Evolutionary conservation across 2,329 filamentous ascomycete genomes (phyloP), one percentile per base, ranked within the genome.

Genomic region (Ciborinia camelliae): DNA sequence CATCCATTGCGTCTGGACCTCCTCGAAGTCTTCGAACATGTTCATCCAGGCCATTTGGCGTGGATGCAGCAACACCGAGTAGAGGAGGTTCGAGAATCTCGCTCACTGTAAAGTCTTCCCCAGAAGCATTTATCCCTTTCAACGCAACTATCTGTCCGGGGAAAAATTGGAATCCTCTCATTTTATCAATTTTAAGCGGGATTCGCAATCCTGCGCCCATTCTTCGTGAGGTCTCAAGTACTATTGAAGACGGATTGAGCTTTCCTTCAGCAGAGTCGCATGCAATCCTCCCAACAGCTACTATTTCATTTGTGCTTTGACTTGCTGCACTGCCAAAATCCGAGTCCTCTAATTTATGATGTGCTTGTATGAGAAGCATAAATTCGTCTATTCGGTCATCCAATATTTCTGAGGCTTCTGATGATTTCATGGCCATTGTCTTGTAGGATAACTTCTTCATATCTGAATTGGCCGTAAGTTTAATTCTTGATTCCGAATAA

Each of bases 331-430:
- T 97, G 55, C 93, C 93, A 75, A 99, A 96, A 0, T 86, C 89
- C 23, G 85, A 84, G 66, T 95, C 89, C 23, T 95, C 90, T 7
- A 97, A 80, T 18, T 84, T 81, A 76, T 96, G 86, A 69, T 92
- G 82, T 64, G 89, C 85, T 77, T 91, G 87, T 6, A 96, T 82
- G 1, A 92, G 77, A n/a, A 81, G 79, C 66, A 86, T 83, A 73
- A 97, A 97, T 68, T 93, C 92, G 72, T 98, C 92, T 79, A 99
- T 97, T 71, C 92, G 85, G 77, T 98, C 94, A 77, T 99, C 95
- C 9, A 98, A 83, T 52, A 97, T 91, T 76, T 97, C 93, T 5
- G 94, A 96, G 0, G 92, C 88, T 75, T 97, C 93, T 6, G 91
- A 93, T 8, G 95, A 82, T 73, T 97, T 96, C 92, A 98, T 97